These are phyloP conservation scores for Aegilops sharonensis DNA, from an alignment of 176 grass and related monocot species.

Conservation along the genomic window DNA sequence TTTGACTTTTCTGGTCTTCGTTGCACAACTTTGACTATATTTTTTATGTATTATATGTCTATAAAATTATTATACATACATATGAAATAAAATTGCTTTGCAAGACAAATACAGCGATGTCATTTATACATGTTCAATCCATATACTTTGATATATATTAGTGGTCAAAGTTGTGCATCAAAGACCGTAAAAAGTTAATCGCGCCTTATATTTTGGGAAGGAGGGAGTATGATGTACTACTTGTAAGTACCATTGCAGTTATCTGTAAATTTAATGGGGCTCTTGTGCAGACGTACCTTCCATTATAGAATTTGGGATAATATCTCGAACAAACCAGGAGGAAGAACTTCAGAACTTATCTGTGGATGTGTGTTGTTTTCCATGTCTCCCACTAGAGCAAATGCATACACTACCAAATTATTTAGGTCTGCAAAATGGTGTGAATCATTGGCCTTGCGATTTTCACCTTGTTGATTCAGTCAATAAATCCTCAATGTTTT, in stretches of 20 bases:
- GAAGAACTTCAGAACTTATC: not conserved
- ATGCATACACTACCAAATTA: not conserved
- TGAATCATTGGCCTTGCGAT: not conserved
- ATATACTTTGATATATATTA: too few relatives aligned
- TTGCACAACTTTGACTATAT: too few relatives aligned
- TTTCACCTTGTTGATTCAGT: not conserved
- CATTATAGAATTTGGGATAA: not conserved
- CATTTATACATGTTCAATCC: too few relatives aligned
- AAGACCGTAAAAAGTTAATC: too few relatives aligned
- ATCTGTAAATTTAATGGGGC: not conserved
- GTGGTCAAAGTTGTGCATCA: too few relatives aligned
- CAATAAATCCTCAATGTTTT: slow-evolving; percentile 10
- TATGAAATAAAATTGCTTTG: too few relatives aligned
- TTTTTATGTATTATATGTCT: too few relatives aligned
- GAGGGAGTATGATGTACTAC: not conserved
- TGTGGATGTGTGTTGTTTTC: not conserved
- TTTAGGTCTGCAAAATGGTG: slow-evolving; percentile 8
- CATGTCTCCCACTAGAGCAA: not conserved
- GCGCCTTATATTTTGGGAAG: too few relatives aligned
- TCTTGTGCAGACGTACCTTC: not conserved
- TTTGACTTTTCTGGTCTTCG: too few relatives aligned
- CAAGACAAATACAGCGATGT: too few relatives aligned
- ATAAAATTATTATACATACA: too few relatives aligned
- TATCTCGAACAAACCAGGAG: not conserved
- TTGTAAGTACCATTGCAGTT: not conserved